These are phyloP conservation scores for Teratosphaeria viscida DNA, from an alignment of 2,329 filamentous ascomycete genomes.

Conservation along the genomic window DNA sequence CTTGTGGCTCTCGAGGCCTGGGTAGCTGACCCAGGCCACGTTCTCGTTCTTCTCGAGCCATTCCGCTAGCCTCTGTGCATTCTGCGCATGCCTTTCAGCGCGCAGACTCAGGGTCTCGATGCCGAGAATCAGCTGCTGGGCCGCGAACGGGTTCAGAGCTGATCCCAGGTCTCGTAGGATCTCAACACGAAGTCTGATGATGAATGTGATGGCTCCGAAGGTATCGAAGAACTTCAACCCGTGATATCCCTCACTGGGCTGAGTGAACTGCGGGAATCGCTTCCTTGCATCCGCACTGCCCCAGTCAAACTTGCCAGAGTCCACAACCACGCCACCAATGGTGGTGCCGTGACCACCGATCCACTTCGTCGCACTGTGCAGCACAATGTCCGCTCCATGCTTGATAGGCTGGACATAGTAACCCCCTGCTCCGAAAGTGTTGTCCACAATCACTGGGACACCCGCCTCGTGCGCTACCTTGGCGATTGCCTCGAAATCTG, in stretches of 20 bases:
- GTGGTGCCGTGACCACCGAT: conserved; percentile 89
- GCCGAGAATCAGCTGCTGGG: conserved; percentile 83
- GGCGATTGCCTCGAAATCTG: conserved; percentile 78
- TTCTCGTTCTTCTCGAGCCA: conserved; percentile 77
- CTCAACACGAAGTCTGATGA: conserved; percentile 79
- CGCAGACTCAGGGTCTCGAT: conserved; percentile 82
- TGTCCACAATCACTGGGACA: conserved; percentile 62
- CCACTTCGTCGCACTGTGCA: conserved; percentile 94
- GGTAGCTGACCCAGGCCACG: conserved; percentile 90
- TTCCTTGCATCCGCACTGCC: conserved; percentile 53
- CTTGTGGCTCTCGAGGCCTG: conserved; percentile 70
- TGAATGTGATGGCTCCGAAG: conserved; percentile 72
- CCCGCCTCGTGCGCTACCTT: conserved; percentile 63
- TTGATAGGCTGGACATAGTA: conserved; percentile 81
- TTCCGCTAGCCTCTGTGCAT: conserved; percentile 66
- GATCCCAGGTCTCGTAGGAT: conserved; percentile 79
- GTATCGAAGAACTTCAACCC: conserved; percentile 91
- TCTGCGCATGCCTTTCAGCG: conserved; percentile 75
- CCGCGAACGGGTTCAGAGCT: conserved; percentile 76
- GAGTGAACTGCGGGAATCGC: conserved; percentile 86
- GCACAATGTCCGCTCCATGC: conserved; percentile 85
- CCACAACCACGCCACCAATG: conserved; percentile 74
- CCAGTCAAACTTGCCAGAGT: conserved; percentile 92
- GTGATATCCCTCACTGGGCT: conserved; percentile 82
- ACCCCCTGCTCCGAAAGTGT: conserved; percentile 89